These are phyloP conservation scores for Austropuccinia psidii DNA, from an alignment of 1,284 basidiomycete genomes.

Conservation along the genomic window DNA sequence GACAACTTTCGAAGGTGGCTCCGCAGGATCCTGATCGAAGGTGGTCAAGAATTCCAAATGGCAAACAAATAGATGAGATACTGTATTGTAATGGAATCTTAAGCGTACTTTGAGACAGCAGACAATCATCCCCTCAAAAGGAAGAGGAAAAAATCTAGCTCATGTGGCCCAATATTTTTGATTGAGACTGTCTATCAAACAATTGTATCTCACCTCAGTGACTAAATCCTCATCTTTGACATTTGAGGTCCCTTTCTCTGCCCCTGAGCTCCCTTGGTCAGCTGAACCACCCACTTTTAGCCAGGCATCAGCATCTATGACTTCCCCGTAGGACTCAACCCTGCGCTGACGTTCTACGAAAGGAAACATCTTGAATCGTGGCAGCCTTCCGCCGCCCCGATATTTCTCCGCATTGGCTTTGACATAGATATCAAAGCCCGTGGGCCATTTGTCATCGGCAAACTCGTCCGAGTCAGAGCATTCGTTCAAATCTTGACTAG, in stretches of 20 bases:
- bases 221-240: constrained; percentile 59
- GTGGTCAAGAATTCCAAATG: neutral
- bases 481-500: constrained; percentile 48
- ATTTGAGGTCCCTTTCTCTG: constrained; percentile 68
- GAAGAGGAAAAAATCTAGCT: too few species aligned
- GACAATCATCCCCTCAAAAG: too few species aligned
- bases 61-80: too few species aligned
- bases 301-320: constrained; percentile 89
- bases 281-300: constrained; percentile 75
- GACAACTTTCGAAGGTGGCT: constrained; percentile 86
- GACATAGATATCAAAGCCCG: constrained; percentile 92
- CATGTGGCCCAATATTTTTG: too few species aligned
- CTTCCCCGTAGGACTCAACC: constrained; percentile 94
- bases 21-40: constrained; percentile 49
- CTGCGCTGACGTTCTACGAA: constrained; percentile 83
- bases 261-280: constrained; percentile 64
- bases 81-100: too few species aligned
- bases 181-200: too few species aligned
- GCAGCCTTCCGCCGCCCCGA: constrained; percentile 64
- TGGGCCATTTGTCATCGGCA: constrained; percentile 48
- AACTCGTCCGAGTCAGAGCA: constrained; percentile 42
- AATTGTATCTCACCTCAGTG: constrained; percentile 46
- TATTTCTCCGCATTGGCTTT: constrained; percentile 77
- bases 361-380: constrained; percentile 92
- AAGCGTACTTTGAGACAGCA: too few species aligned